Evolutionary conservation across 2,329 filamentous ascomycete species (phyloP).

Genomic region (Zasmidium angulare): DNA sequence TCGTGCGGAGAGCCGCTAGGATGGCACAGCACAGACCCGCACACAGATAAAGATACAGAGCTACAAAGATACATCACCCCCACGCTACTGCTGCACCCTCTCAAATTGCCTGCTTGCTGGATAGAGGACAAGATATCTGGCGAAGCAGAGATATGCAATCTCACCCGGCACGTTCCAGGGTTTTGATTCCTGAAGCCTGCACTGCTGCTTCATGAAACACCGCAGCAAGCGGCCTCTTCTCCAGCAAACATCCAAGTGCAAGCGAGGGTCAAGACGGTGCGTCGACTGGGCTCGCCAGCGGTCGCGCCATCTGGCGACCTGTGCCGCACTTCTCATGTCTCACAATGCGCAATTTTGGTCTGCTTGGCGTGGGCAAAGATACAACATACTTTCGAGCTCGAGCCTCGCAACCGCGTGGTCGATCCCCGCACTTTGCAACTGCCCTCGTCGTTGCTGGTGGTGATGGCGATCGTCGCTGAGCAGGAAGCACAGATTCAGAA

Average conservation of each 20-base stretch:
- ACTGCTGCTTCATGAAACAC: conserved; percentile 3
- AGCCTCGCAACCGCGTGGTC: conserved; percentile 5
- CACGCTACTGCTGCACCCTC: conserved; percentile 11
- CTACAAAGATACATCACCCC: conserved; percentile 4
- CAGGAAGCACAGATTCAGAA: background rate
- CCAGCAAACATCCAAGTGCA: conserved; percentile 7
- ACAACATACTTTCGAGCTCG: conserved; percentile 9
- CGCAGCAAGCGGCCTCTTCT: conserved; percentile 1
- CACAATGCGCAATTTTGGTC: conserved; percentile 18
- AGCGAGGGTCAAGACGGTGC: conserved; percentile 7
- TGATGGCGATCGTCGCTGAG: conserved; percentile 6
- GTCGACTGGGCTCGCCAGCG: conserved; percentile 9
- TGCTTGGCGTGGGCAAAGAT: background rate
- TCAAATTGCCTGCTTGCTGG: background rate
- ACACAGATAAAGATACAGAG: background rate
- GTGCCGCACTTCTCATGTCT: conserved; percentile 11
- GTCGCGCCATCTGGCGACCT: conserved; percentile 14
- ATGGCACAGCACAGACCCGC: background rate
- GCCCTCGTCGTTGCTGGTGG: background rate
- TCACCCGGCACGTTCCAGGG: conserved; percentile 5
- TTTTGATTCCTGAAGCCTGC: background rate
- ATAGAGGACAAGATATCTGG: background rate
- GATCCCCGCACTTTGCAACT: conserved; percentile 1
- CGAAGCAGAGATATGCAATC: conserved; percentile 9
- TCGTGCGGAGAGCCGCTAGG: conserved; percentile 6